Evolutionary conservation across 129 eudicot genomes (phyloP), one percentile per base, ranked within the genome.

Genomic region (Tagetes erecta): DNA sequence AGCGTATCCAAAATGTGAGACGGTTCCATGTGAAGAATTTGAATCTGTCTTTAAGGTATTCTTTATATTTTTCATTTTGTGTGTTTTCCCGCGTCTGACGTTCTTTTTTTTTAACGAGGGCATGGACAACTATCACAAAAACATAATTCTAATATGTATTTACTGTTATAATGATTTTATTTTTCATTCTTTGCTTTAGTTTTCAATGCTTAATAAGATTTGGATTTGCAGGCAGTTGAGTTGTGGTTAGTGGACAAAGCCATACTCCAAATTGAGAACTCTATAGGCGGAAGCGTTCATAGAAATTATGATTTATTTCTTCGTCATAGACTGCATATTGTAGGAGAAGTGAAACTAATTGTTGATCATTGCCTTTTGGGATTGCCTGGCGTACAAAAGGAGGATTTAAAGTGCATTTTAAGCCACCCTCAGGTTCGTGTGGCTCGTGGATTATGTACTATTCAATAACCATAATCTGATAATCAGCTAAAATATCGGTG

Each of bases 241-340:
- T 78, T 94, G 73, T 94, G 96, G 97, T 64, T 94, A 77, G 97
- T 87, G 71, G 98, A 94, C 71, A 90, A 85, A 80, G 98, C 97
- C n/a, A 92, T 94, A 36, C 89, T 94, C 44, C 97, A 96, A 8
- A 94, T 94, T 5, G 98, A 94, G 81, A 90, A 90, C 64, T 86
- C 98, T 63, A 88, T 94, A 27, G 98, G 87, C 36, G 98, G 98
- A 76, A 94, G 97, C 78, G 87, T 90, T 62, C 97, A 90, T 76
- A 83, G 93, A 6, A 94, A 90, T 82, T 90, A 90, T 63, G 98
- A 90, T 75, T 80, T 90, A 79, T 89, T 94, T 63, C 92, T 94
- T 55, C 87, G 91, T 34, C 98, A 94, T 80, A 86, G 96, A 64
- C 84, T 94, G 70, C 98, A 94, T 58, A 94, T 94, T 70, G 98